These are phyloP conservation scores for Venturia oleaginea DNA, from an alignment of 2,329 filamentous ascomycete genomes.

Conservation along the genomic window DNA sequence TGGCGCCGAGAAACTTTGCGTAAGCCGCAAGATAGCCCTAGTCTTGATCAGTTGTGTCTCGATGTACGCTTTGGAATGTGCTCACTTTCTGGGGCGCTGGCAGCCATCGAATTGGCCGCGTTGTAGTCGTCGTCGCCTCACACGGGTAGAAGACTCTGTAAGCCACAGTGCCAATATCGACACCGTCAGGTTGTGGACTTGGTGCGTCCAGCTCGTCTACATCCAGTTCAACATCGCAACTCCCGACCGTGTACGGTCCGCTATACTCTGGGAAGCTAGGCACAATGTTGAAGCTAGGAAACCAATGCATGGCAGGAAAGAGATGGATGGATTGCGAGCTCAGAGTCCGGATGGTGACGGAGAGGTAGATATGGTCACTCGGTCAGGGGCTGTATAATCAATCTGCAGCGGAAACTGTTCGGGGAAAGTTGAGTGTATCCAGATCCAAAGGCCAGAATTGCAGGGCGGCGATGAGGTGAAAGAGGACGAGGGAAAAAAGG, in stretches of 20 bases:
- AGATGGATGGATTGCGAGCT: neutral
- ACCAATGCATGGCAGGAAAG: neutral
- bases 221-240: slow-evolving; percentile 72
- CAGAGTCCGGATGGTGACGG: neutral
- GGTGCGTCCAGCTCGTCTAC: slow-evolving; percentile 40
- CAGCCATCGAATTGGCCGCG: slow-evolving; percentile 64
- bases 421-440: neutral
- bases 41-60: neutral
- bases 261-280: slow-evolving; percentile 59
- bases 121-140: slow-evolving; percentile 31
- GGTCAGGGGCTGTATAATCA: neutral
- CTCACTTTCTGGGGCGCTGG: slow-evolving; percentile 54
- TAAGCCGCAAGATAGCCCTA: slow-evolving; percentile 66
- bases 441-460: neutral
- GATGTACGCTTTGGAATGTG: neutral
- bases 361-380: neutral
- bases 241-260: slow-evolving; percentile 70
- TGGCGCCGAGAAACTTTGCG: slow-evolving; percentile 63
- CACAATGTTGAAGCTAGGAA: neutral
- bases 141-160: slow-evolving; percentile 80
- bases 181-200: slow-evolving; percentile 43
- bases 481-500: neutral
- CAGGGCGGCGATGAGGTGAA: neutral
- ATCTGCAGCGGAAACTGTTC: neutral
- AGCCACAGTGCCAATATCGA: slow-evolving; percentile 58